Conservation (phyloP, 495 filamentous ascomycete species). For the Friedmanniomyces simplex region DNA sequence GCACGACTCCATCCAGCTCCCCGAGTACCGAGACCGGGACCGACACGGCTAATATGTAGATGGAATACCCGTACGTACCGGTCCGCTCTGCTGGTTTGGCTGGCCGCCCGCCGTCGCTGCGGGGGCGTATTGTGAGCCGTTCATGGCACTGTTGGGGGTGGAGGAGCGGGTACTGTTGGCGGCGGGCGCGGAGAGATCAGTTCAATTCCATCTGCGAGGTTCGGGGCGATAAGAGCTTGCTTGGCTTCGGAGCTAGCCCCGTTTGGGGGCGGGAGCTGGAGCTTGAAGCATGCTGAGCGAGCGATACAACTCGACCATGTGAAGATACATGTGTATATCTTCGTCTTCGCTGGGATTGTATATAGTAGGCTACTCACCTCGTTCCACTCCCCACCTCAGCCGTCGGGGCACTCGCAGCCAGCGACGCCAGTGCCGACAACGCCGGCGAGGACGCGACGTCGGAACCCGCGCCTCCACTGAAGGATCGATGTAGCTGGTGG, state of each 20-base stretch:
- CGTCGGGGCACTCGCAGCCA: conserved; percentile 13
- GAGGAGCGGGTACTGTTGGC: conserved; percentile 14
- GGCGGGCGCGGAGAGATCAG: too few relatives aligned
- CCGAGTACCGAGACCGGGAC: background rate
- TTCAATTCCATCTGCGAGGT: too few relatives aligned
- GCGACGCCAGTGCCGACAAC: conserved; percentile 12
- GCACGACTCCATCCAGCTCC: background rate
- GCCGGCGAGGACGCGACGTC: conserved; percentile 5
- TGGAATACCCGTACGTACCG: conserved; percentile 8
- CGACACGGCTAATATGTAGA: too few relatives aligned
- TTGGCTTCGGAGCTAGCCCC: background rate
- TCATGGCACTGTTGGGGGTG: conserved; percentile 16
- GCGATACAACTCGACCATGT: too few relatives aligned
- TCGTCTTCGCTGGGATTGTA: background rate
- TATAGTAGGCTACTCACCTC: conserved; percentile 1
- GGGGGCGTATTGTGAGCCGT: conserved; percentile 17
- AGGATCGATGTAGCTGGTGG: background rate
- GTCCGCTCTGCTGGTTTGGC: conserved; percentile 10
- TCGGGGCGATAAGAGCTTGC: background rate
- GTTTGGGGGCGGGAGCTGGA: background rate
- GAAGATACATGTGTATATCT: too few relatives aligned
- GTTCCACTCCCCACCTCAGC: conserved; percentile 1
- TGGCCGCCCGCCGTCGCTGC: conserved; percentile 18
- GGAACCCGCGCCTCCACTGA: background rate
- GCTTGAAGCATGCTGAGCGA: too few relatives aligned